Base-by-base conservation (phyloP, 192 early-diverging fungal species). In the Paraglomus occultum region DNA sequence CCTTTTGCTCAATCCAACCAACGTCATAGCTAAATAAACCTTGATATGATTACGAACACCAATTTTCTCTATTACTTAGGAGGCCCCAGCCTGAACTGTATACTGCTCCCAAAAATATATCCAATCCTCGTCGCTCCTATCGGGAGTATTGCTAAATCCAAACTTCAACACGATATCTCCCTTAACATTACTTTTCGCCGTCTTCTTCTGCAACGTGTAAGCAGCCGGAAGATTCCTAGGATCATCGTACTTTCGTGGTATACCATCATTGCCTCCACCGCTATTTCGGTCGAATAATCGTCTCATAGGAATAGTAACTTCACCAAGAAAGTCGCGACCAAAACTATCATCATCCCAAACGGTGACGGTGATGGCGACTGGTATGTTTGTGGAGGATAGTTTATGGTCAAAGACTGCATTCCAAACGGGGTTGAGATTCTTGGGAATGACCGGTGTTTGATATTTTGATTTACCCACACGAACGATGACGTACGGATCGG, bases 331-430 rank as follows among this genome's bases (percentile, higher is more conserved):
- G 18, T 70, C 67, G 12, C 85, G 81, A 22, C 73, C 51, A 59
- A 88, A 79, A 23, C 80, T 72, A 51, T 93, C 89, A 58, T 90
- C 86, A 62, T 92, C 88, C 87, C 87, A 90, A 11, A 87, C 79
- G n/a, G 81, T 78, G 14, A 90, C 58, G 8, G 72, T 72, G 67
- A 85, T 76, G 8, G 64, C 31, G 38, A 66, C 45, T 20, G 80
- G 74, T 40, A 79, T 52, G 31, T 78, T 66, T 51, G 67, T 62
- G 42, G 75, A 40, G 40, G 76, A 49, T 38, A 88, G 65, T 18
- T 71, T 76, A 61, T 90, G 82, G 42, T 87, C 84, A 71, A 87
- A 87, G 20, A 68, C 50, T 10, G 65, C 76, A 51, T 89, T 83
- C 91, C 91, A 93, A 10, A 77, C 76, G 0, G 91, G 91, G 58